Conservation (phyloP, 2,329 filamentous ascomycete genomes). For the Penicillium hordei region DNA sequence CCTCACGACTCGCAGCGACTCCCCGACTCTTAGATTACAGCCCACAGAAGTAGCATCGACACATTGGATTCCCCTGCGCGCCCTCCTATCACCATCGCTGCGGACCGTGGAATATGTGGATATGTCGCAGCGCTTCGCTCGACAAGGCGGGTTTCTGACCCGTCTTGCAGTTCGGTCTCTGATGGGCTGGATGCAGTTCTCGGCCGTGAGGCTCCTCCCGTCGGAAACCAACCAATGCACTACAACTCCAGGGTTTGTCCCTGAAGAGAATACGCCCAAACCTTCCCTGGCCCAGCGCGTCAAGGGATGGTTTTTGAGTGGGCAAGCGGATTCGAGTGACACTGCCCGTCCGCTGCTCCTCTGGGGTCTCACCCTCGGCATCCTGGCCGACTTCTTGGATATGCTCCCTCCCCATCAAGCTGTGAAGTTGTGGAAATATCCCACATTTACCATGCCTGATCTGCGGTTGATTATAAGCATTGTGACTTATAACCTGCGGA, state of each 20-base stretch:
- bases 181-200: conserved; percentile 67
- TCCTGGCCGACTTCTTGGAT: conserved; percentile 67
- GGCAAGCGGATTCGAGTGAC: conserved; percentile 32
- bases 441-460: conserved; percentile 65
- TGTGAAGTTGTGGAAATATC: conserved; percentile 65
- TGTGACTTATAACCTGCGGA: conserved; percentile 59
- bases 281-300: conserved; percentile 28
- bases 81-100: conserved; percentile 59
- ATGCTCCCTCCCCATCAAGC: conserved; percentile 64
- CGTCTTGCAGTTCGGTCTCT: conserved; percentile 57
- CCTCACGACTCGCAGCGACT: conserved; percentile 57
- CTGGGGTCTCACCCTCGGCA: conserved; percentile 68
- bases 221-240: conserved; percentile 61
- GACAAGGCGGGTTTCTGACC: conserved; percentile 55
- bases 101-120: conserved; percentile 64
- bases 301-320: conserved; percentile 30
- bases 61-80: conserved; percentile 67
- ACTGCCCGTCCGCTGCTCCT: conserved; percentile 56
- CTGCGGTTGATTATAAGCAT: conserved; percentile 60
- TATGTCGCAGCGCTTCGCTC: conserved; percentile 61
- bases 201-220: conserved; percentile 62
- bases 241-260: conserved; percentile 53
- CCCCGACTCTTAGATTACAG: conserved; percentile 62
- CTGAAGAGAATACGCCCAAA: conserved; percentile 29
- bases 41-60: conserved; percentile 67